These are phyloP conservation scores for Coemansia sp. DNA, from an alignment of 192 early-diverging fungal genomes.

Conservation along the genomic window DNA sequence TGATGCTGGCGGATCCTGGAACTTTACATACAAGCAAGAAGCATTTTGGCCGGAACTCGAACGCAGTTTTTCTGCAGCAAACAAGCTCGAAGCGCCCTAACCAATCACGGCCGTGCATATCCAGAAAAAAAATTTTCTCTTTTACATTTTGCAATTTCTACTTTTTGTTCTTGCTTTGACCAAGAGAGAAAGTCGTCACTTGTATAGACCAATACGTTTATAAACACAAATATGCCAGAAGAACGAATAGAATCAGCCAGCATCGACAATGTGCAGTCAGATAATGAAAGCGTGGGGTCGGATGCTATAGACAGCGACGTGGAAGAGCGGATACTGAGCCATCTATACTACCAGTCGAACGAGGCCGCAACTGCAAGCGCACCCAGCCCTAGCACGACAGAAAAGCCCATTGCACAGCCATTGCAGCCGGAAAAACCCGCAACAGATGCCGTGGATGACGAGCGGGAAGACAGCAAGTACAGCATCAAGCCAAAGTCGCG, in stretches of 20 bases:
- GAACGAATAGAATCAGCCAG: neutral
- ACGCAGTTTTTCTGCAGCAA: neutral
- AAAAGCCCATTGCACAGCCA: too few relatives aligned
- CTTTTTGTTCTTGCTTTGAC: neutral
- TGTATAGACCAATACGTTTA: too few relatives aligned
- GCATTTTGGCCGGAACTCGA: slow-evolving; percentile 63
- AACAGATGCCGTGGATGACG: too few relatives aligned
- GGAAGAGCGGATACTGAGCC: slow-evolving; percentile 46
- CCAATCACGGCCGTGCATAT: neutral
- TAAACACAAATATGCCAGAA: too few relatives aligned
- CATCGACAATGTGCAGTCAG: neutral
- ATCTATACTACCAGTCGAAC: slow-evolving; percentile 42
- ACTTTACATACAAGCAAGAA: slow-evolving; percentile 65
- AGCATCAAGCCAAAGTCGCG: too few relatives aligned
- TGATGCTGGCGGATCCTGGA: slow-evolving; percentile 67
- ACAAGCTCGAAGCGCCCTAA: neutral
- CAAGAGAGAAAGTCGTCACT: too few relatives aligned
- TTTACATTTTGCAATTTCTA: slow-evolving; percentile 7
- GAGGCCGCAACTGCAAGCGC: slow-evolving; percentile 1
- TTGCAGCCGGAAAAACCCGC: too few relatives aligned
- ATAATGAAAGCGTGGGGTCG: slow-evolving; percentile 14
- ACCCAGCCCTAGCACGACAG: too few relatives aligned
- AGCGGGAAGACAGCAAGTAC: too few relatives aligned
- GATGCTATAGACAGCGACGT: slow-evolving; percentile 45
- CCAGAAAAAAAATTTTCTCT: slow-evolving; percentile 1